phyloP scores from a whole-genome alignment of 2,329 filamentous ascomycete genomes.

The Dactylellina haptotyla region DNA sequence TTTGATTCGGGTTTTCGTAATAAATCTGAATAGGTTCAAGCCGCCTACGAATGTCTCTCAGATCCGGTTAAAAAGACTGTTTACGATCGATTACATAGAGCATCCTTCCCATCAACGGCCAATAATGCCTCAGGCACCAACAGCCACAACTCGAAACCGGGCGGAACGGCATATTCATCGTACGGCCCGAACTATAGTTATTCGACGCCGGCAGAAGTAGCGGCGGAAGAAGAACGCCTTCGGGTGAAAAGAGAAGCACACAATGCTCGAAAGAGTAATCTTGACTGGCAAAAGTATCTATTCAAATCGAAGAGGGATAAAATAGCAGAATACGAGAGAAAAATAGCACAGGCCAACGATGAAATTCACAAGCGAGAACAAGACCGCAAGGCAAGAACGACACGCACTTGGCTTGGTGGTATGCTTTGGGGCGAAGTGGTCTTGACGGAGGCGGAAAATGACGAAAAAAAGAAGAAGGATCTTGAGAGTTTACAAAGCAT shows the following conservation, averaged over 20 bases:
- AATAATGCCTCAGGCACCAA: neutral
- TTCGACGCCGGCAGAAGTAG: slow-evolving; percentile 1
- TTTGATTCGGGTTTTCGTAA: neutral
- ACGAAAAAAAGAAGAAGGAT: slow-evolving; percentile 6
- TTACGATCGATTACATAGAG: slow-evolving; percentile 13
- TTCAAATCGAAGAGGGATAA: neutral
- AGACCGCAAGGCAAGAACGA: slow-evolving; percentile 8
- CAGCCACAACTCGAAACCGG: neutral
- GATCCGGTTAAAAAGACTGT: neutral
- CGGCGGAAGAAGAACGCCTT: slow-evolving; percentile 7
- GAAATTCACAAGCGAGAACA: slow-evolving; percentile 3
- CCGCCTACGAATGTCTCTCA: slow-evolving; percentile 28
- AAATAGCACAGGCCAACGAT: neutral
- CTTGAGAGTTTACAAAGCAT: slow-evolving; percentile 10
- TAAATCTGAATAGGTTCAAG: slow-evolving; percentile 11
- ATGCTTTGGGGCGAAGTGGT: slow-evolving; percentile 18
- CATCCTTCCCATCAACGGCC: neutral
- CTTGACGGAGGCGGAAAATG: neutral
- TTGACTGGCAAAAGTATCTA: neutral
- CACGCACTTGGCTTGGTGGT: slow-evolving; percentile 12
- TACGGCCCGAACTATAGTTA: neutral
- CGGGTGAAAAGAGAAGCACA: slow-evolving; percentile 11
- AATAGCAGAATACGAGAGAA: neutral
- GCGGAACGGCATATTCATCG: neutral
- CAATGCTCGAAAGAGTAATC: neutral